Conservation (phyloP, 805 yeast species). For the Henningerozyma blattae region DNA sequence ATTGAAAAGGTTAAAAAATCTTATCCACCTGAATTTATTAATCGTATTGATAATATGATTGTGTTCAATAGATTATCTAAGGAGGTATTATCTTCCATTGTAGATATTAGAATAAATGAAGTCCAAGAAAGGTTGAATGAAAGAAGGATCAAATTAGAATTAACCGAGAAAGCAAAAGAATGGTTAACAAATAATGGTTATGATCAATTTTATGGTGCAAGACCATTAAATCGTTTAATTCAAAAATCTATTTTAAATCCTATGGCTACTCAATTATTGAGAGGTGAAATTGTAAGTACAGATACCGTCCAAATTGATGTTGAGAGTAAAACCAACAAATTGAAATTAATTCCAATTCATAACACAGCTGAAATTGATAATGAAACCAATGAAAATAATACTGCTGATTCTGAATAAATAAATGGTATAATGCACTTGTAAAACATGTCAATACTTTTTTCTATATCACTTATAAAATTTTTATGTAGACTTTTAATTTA, state of each 20-base stretch:
- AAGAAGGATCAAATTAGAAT: conserved; percentile 54
- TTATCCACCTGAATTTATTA: conserved; percentile 92
- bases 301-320: conserved; percentile 50
- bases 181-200: conserved; percentile 82
- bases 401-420: too few relatives aligned
- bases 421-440: too few relatives aligned
- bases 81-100: conserved; percentile 60
- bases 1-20: conserved; percentile 52
- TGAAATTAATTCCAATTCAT: too few relatives aligned
- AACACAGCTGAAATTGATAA: too few relatives aligned
- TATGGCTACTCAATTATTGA: conserved; percentile 65
- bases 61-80: conserved; percentile 86
- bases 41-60: conserved; percentile 86
- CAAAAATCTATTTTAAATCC: conserved; percentile 82
- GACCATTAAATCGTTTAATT: conserved; percentile 86
- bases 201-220: conserved; percentile 87
- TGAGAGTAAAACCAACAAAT: too few relatives aligned
- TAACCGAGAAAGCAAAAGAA: conserved; percentile 53
- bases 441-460: too few relatives aligned
- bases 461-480: too few relatives aligned
- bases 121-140: conserved; percentile 67
- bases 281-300: conserved; percentile 58
- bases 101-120: conserved; percentile 74
- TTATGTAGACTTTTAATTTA: too few relatives aligned
- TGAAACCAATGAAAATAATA: too few relatives aligned